Evolutionary conservation across 1,139 yeast species (phyloP), one percentile per base, ranked within the genome.

Genomic region (Yarrowia galli): DNA sequence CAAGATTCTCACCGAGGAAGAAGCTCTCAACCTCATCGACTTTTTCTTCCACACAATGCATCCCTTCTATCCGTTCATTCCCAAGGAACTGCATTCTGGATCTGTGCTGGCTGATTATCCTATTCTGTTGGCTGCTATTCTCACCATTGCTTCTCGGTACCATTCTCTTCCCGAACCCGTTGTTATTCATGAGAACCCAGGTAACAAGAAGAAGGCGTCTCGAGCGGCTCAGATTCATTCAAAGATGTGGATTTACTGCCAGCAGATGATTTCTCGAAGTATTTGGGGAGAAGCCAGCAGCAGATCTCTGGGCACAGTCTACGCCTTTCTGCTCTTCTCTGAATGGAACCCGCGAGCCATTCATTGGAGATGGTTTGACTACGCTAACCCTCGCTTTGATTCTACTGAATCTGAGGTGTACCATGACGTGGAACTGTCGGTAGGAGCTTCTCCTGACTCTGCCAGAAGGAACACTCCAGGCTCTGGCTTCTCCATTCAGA

Each of bases 291-390:
- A 91, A 75, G 96, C 97, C 0, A 87, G 92, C 69, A 89, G 97
- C 5, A 80, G 97, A 71, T 89, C 96, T 0, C 85, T 92, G 8
- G 97, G 97, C 0, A 92, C 97, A 0, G 88, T 92, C 8, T 84
- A 89, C 73, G 93, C 97, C 0, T 91, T 92, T 75, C 79, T 92
- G 63, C 79, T 93, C n/a, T 89, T 92, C 72, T 91, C 97, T 0
- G 97, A 92, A 76, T 92, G 98, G 98, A 92, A 92, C 73, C 97
- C 97, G 1, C 81, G 97, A 68, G 97, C 97, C 7, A 92, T 92
- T 70, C 97, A 92, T 77, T 89, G 92, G 88, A 80, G 92, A 71
- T 89, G 93, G 89, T 82, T 87, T 0, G 98, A 92, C 77, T 92
- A 91, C 78, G 97, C 97, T 2, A 91, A 91, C 73, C 78, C 80